Conservation (phyloP, 106 monocot genomes). For the Dendrobium huoshanense region DNA sequence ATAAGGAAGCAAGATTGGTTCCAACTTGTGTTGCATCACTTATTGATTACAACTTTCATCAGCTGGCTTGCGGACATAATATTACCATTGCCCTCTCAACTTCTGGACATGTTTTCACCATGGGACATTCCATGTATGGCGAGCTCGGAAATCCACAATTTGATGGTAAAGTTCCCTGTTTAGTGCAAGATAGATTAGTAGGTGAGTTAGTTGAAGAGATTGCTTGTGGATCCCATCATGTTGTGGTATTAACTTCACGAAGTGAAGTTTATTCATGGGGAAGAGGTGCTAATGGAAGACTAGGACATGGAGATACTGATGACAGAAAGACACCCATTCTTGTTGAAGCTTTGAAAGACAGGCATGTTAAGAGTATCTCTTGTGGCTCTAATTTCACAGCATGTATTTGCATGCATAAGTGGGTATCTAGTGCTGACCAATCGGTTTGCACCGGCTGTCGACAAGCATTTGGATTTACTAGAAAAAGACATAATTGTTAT, state of each 20-base stretch:
- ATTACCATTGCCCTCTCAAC: conserved; percentile 51
- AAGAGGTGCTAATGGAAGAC: conserved; percentile 59
- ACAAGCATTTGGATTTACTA: conserved; percentile 61
- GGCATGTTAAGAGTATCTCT: conserved; percentile 63
- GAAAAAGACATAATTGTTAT: conserved; percentile 70
- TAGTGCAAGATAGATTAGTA: conserved; percentile 49
- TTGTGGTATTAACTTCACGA: conserved; percentile 51
- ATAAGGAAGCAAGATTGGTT: conserved; percentile 44
- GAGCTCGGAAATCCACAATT: conserved; percentile 50
- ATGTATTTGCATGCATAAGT: conserved; percentile 64
- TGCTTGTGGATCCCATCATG: conserved; percentile 59
- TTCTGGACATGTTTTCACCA: conserved; percentile 58
- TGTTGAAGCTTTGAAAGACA: conserved; percentile 60
- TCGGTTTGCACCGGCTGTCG: conserved; percentile 56
- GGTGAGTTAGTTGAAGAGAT: conserved; percentile 59
- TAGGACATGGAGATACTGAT: conserved; percentile 60
- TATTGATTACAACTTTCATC: conserved; percentile 54
- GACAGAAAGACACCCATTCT: conserved; percentile 44
- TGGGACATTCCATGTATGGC: conserved; percentile 52
- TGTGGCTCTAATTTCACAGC: conserved; percentile 68
- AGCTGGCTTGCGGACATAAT: conserved; percentile 55
- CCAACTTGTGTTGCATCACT: conserved; percentile 53
- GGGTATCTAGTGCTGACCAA: conserved; percentile 71
- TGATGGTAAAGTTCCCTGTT: conserved; percentile 55
- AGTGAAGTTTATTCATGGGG: conserved; percentile 73